These are phyloP conservation scores for Theobroma grandiflorum DNA, from an alignment of 441 rosid species.

Conservation along the genomic window DNA sequence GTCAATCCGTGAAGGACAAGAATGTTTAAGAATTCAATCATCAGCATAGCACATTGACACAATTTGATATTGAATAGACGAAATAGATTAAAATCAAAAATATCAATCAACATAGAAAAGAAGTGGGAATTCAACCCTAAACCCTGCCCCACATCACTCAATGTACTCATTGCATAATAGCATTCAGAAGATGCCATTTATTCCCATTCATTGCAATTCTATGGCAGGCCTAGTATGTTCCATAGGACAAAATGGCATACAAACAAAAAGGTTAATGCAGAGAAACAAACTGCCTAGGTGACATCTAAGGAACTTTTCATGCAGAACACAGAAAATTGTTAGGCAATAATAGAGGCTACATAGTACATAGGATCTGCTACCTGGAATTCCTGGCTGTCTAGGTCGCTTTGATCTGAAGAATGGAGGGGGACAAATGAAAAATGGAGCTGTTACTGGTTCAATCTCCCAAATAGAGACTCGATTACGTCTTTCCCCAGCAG, in stretches of 20 bases:
- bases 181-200: not conserved
- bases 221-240: not conserved
- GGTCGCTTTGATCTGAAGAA: conserved; percentile 83
- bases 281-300: conserved; percentile 1
- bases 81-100: conserved; percentile 30
- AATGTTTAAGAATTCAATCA: conserved; percentile 24
- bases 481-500: conserved; percentile 80
- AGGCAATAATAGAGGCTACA: not conserved
- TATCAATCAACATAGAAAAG: conserved; percentile 23
- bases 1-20: not conserved
- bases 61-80: conserved; percentile 13
- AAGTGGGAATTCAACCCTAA: conserved; percentile 17
- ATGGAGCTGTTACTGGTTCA: conserved; percentile 93
- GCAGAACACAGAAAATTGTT: not conserved
- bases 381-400: conserved; percentile 86
- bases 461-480: conserved; percentile 98
- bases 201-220: not conserved
- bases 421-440: conserved; percentile 92
- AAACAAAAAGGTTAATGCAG: conserved; percentile 11
- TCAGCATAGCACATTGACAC: conserved; percentile 25
- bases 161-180: not conserved
- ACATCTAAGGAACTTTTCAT: not conserved
- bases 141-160: conserved; percentile 21
- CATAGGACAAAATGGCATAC: not conserved
- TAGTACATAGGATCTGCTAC: conserved; percentile 35